phyloP scores from a whole-genome alignment of 768 basidiomycete genomes.

The Trametes maxima region DNA sequence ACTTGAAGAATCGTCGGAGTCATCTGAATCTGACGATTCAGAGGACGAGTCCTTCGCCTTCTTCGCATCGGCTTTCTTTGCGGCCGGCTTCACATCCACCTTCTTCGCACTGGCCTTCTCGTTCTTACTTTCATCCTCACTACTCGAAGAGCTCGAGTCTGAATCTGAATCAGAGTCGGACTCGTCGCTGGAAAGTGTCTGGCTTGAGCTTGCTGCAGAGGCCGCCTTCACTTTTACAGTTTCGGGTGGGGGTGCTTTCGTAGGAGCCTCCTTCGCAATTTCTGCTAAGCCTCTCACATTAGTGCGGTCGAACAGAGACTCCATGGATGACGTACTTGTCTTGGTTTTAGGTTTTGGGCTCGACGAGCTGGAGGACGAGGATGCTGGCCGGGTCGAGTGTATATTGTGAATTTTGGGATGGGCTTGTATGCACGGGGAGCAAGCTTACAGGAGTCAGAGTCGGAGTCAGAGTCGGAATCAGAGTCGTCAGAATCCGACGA shows the following conservation, averaged over 20 bases:
- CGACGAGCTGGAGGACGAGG: constrained; percentile 12
- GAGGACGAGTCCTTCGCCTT: background rate
- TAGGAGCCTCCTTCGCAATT: background rate
- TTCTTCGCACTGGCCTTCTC: constrained; percentile 3
- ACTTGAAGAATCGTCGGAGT: background rate
- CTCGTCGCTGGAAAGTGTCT: constrained; percentile 20
- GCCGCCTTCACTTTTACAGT: constrained; percentile 7
- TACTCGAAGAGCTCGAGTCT: constrained; percentile 22
- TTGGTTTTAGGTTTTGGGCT: constrained; percentile 1
- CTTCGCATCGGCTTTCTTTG: background rate
- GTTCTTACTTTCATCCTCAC: constrained; percentile 2
- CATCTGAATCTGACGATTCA: background rate
- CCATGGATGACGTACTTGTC: background rate
- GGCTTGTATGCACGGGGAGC: background rate
- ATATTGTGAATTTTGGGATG: constrained; percentile 15
- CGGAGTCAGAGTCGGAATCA: constrained; percentile 25
- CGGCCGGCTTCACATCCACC: background rate
- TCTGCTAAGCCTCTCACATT: background rate
- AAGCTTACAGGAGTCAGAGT: constrained; percentile 31
- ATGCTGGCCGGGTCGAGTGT: background rate
- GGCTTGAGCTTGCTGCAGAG: constrained; percentile 14
- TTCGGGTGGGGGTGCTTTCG: background rate
- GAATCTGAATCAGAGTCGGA: constrained; percentile 22
- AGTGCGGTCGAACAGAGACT: too few relatives aligned
- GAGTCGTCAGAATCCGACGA: constrained; percentile 21